Base-by-base conservation (phyloP, 768 basidiomycete genomes). In the Leucocoprinus leucothites region DNA sequence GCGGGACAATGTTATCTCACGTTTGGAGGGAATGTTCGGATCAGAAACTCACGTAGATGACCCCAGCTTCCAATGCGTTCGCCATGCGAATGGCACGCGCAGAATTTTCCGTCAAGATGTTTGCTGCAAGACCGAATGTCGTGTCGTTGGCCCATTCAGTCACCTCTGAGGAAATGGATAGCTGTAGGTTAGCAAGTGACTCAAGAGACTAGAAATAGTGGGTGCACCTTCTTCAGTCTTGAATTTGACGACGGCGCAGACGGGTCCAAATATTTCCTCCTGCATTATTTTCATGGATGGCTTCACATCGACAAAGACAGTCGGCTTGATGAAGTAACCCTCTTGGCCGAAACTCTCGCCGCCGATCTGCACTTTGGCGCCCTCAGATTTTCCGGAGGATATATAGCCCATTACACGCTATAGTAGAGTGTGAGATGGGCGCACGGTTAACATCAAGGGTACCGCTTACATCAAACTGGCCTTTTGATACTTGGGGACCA, bases 241-340 rank as follows among this genome's bases (percentile, higher is more conserved):
- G 74, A 94, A 93, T 66, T 85, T 86, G 74, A 86, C 79, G 36
- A 94, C 71, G 22, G 85, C 87, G 53, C 82, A 82, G 40, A 91
- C 87, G 4, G 91, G 89, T 2, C 89, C 89, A 60, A 92, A 91
- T 58, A 91, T 91, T 69, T 92, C 84, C 62, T 88, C 85, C 53
- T 67, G 67, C 11, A 87, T 85, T 54, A 92, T 89, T 68, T 81
- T 84, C 87, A 91, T 91, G 38, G 85, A 80, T 3, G 80, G 76
- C 41, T 68, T 78, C 11, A 78, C 77, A 61, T 89, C 75, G 11
- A 85, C 82, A 71, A 91, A 87, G 62, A 92, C 78, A 9, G 92
- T 92, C 1, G 87, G 91, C 56, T 74, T 54, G 65, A 94, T 81
- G 69, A 85, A 93, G 74, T 77, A 91, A 0, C 78, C 77, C 54